phyloP scores from a whole-genome alignment of 192 early-diverging fungal genomes.

The Umbelopsis ramanniana region DNA sequence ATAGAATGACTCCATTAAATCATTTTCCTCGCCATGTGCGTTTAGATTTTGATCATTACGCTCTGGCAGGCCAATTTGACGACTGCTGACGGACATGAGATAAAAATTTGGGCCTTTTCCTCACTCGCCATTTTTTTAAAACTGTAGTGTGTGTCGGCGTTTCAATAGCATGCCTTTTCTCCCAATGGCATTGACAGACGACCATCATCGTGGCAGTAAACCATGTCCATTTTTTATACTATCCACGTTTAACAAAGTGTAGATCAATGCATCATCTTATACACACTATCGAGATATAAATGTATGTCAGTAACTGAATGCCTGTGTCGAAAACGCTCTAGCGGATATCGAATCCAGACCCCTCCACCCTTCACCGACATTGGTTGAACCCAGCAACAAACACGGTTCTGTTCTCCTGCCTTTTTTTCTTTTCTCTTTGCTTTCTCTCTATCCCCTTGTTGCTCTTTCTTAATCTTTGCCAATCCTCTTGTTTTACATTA shows the following conservation, averaged over 20 bases:
- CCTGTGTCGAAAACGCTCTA: no score
- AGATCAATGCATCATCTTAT: no score
- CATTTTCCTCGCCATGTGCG: slow-evolving; percentile 18
- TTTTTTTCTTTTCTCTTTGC: slow-evolving; percentile 8
- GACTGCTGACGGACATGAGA: slow-evolving; percentile 12
- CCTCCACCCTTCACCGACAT: not conserved
- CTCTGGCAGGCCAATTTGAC: slow-evolving; percentile 17
- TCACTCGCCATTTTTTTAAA: not conserved
- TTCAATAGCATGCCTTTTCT: not conserved
- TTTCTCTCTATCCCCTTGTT: slow-evolving; percentile 4
- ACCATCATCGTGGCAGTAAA: no score
- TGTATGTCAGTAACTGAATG: no score
- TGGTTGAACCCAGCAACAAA: slow-evolving; percentile 18
- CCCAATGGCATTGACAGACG: not conserved
- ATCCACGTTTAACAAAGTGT: no score
- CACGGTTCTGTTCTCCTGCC: slow-evolving; percentile 23
- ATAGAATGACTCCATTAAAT: slow-evolving; percentile 20
- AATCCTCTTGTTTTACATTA: not conserved
- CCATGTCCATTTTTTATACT: not conserved
- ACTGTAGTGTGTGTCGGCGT: not conserved
- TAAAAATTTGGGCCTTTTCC: not conserved
- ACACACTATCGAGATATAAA: no score
- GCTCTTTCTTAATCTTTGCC: not conserved
- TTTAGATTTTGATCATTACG: slow-evolving; percentile 9
- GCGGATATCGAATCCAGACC: slow-evolving; percentile 22